A percentile compares a stretch with the other conserved stretches of the same genome.
Evolutionary conservation across 1,284 basidiomycete species (phyloP).

Genomic region (Puccinia polysora): DNA sequence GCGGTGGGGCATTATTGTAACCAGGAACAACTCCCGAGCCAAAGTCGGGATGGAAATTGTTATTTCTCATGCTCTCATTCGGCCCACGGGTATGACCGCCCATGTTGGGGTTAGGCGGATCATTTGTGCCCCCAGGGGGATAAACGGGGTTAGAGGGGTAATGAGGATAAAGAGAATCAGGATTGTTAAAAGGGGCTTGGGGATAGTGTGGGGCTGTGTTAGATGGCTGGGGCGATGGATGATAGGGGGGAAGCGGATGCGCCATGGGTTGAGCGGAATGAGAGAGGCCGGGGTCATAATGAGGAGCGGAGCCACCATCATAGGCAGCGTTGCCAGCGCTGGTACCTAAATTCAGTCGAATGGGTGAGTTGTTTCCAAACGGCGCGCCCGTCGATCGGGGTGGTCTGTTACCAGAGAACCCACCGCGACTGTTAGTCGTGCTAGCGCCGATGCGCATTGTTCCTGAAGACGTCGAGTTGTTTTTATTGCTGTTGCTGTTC

Average conservation of each 20-base stretch:
- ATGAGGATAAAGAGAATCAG: neutral
- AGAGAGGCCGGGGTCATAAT: conserved; percentile 13
- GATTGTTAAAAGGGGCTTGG: neutral
- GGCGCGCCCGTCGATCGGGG: neutral
- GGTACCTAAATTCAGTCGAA: conserved; percentile 22
- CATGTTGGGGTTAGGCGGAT: conserved; percentile 11
- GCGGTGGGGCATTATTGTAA: neutral
- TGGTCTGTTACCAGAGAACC: conserved; percentile 13
- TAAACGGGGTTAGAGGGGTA: conserved; percentile 4
- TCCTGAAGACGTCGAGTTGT: neutral
- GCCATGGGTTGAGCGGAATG: neutral
- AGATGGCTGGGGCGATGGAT: conserved; percentile 10
- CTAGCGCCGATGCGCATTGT: conserved; percentile 27
- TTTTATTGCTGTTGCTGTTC: neutral
- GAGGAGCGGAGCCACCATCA: conserved; percentile 10
- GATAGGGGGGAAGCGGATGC: conserved; percentile 20
- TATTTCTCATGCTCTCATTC: conserved; percentile 1
- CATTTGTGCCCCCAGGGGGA: conserved; percentile 5
- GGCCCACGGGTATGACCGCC: neutral
- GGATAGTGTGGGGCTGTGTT: neutral
- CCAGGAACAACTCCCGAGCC: neutral
- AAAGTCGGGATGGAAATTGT: conserved; percentile 11
- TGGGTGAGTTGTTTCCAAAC: conserved; percentile 39
- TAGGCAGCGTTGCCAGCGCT: conserved; percentile 2
- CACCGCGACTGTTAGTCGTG: conserved; percentile 22